Evolutionary conservation across 2,329 filamentous ascomycete genomes (phyloP).

Genomic region (Penicillium brasilianum): DNA sequence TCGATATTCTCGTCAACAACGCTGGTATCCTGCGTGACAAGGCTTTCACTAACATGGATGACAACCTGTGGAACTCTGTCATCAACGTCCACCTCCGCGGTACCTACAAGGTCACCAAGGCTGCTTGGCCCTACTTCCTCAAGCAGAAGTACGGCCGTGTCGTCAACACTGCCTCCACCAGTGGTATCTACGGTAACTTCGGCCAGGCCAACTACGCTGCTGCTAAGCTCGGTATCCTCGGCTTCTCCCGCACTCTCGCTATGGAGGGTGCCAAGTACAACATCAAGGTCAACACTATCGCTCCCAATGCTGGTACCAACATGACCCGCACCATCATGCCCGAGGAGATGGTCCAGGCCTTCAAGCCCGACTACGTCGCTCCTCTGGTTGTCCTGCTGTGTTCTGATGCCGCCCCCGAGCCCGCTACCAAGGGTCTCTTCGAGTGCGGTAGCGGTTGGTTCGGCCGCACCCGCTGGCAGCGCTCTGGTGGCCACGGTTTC

Average conservation of each 20-base stretch:
- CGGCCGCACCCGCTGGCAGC: slow-evolving; percentile 92
- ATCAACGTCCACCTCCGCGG: slow-evolving; percentile 90
- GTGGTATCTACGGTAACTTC: slow-evolving; percentile 98
- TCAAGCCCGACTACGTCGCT: slow-evolving; percentile 98
- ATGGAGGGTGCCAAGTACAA: slow-evolving; percentile 96
- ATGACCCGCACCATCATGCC: slow-evolving; percentile 95
- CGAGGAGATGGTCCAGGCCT: slow-evolving; percentile 96
- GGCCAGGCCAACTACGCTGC: slow-evolving; percentile 97
- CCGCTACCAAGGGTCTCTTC: slow-evolving; percentile 84
- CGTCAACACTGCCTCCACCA: slow-evolving; percentile 95
- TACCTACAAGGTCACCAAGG: slow-evolving; percentile 96
- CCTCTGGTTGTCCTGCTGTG: slow-evolving; percentile 87
- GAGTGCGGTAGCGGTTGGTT: slow-evolving; percentile 96
- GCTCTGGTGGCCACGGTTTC: slow-evolving; percentile 87
- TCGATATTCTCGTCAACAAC: slow-evolving; percentile 97
- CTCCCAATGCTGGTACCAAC: slow-evolving; percentile 92
- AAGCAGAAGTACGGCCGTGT: slow-evolving; percentile 99
- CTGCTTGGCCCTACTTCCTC: slow-evolving; percentile 95
- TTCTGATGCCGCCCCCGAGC: slow-evolving; percentile 82
- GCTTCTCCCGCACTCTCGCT: slow-evolving; percentile 90
- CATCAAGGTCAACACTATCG: slow-evolving; percentile 97
- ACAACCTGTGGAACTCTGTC: slow-evolving; percentile 89
- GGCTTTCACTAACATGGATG: slow-evolving; percentile 97
- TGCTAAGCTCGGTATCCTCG: slow-evolving; percentile 89
- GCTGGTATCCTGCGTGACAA: slow-evolving; percentile 97